These are phyloP conservation scores for Ogataea corticis DNA, from an alignment of 805 yeast genomes.

Conservation along the genomic window DNA sequence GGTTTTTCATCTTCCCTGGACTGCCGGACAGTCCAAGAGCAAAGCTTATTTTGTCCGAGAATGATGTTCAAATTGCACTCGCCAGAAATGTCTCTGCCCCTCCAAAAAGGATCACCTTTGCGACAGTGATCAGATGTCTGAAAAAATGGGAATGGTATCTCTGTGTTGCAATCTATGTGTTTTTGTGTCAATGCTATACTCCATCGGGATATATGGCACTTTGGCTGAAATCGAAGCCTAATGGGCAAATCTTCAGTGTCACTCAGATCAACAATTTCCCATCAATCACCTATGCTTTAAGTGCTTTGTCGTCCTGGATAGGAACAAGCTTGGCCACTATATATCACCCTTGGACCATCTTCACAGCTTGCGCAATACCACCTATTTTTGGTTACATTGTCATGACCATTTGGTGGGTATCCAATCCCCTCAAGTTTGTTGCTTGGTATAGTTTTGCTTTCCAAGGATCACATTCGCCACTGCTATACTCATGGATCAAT, in stretches of 20 bases:
- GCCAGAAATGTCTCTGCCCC: conserved; percentile 6
- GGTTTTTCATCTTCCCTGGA: conserved; percentile 43
- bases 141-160: conserved; percentile 7
- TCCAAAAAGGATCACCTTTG: conserved; percentile 1
- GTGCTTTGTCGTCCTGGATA: conserved; percentile 4
- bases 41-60: conserved; percentile 33
- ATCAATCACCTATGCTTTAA: conserved; percentile 4
- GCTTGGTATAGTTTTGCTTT: conserved; percentile 4
- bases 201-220: conserved; percentile 1
- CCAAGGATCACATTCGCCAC: conserved; percentile 3
- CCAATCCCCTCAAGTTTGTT: conserved; percentile 1
- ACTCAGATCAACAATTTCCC: conserved; percentile 4
- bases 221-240: conserved; percentile 2
- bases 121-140: conserved; percentile 1
- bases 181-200: not conserved
- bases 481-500: conserved; percentile 4
- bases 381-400: conserved; percentile 1
- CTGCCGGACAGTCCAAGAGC: conserved; percentile 45
- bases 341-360: conserved; percentile 4
- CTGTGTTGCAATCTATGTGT: conserved; percentile 2
- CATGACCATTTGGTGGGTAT: conserved; percentile 3
- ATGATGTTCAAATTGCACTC: conserved; percentile 42
- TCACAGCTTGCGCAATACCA: not conserved
- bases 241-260: not conserved
- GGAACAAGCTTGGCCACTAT: conserved; percentile 4